Base-by-base conservation (phyloP, 2,329 filamentous ascomycete genomes). In the Fusarium buharicum region DNA sequence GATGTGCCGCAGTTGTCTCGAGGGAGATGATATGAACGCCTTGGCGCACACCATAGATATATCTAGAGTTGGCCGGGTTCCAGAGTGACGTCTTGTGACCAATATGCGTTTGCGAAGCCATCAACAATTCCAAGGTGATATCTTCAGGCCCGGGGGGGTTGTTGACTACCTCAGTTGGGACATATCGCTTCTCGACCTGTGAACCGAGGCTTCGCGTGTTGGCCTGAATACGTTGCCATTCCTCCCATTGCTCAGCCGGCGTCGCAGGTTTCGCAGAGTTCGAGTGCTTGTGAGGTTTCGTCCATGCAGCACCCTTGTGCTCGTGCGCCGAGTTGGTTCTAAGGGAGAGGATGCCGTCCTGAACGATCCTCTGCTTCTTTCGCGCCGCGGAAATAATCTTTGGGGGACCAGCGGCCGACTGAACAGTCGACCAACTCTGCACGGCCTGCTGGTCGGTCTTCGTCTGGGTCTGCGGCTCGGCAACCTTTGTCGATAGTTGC, bases 21-120 rank as follows among this genome's bases (percentile, higher is more conserved):
- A 98, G 87, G 10, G 90, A 90, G 76, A 99, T 97, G 74, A 99
- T 93, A 78, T 97, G 94, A 59, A 96, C 89, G 14, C 90, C 92
- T 67, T 95, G 86, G 39, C 95, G 85, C 60, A 96, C 86, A 69
- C 95, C 95, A 75, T 91, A 93, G 74, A 99, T 98, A 79, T 98
- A 98, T 67, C 91, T 86, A 64, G 93, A 89, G 79, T 98, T 99
- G 48, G 87, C 89, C 11, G 95, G 93, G 78, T 99, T 96, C 95
- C 95, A 99, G 45, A 93, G 84, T 60, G 91, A 91, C 1, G 90
- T 94, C 71, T 91, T 86, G 79, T 99, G 95, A 62, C 95, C 95
- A 76, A 98, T 87, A 78, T 97, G 93, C 50, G 87, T 87, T 78
- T 96, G 92, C 28, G 90, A 88, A 40, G 93, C 91, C 82, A 97